Conservation (phyloP, 768 basidiomycete genomes). For the Auriscalpium microsporum region DNA sequence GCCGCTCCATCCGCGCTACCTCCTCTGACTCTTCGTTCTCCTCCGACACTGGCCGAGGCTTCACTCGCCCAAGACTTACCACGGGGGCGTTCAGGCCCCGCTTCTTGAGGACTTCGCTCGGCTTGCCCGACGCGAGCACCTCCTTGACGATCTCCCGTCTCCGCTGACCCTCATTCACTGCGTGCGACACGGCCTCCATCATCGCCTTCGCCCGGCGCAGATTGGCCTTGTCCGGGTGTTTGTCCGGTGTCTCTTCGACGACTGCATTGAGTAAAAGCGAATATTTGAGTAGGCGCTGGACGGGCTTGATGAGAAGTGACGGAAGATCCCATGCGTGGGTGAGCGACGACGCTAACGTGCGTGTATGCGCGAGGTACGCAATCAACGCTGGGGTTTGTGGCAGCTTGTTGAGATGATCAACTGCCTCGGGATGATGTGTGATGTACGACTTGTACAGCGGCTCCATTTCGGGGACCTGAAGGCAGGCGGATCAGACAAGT, state of each 20-base stretch:
- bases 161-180: constrained; percentile 72
- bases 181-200: constrained; percentile 66
- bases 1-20: constrained; percentile 8
- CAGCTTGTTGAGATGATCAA: constrained; percentile 53
- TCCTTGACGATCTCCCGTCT: constrained; percentile 74
- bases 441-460: constrained; percentile 74
- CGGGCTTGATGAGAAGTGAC: constrained; percentile 93
- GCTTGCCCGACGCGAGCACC: constrained; percentile 37
- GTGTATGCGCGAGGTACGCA: constrained; percentile 59
- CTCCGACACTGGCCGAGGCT: constrained; percentile 30
- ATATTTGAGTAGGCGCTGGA: constrained; percentile 94
- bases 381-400: constrained; percentile 48
- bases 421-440: constrained; percentile 66
- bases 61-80: constrained; percentile 56
- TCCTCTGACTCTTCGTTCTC: constrained; percentile 13
- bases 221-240: constrained; percentile 56
- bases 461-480: constrained; percentile 62
- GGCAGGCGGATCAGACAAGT: constrained; percentile 3
- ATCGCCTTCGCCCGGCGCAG: constrained; percentile 43
- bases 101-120: constrained; percentile 21
- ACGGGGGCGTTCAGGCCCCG: constrained; percentile 37
- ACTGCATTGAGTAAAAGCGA: constrained; percentile 75
- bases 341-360: constrained; percentile 55
- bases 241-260: constrained; percentile 63
- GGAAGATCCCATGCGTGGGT: constrained; percentile 91